These are phyloP conservation scores for Pichia cephalocereana DNA, from an alignment of 805 yeast genomes.

Conservation along the genomic window DNA sequence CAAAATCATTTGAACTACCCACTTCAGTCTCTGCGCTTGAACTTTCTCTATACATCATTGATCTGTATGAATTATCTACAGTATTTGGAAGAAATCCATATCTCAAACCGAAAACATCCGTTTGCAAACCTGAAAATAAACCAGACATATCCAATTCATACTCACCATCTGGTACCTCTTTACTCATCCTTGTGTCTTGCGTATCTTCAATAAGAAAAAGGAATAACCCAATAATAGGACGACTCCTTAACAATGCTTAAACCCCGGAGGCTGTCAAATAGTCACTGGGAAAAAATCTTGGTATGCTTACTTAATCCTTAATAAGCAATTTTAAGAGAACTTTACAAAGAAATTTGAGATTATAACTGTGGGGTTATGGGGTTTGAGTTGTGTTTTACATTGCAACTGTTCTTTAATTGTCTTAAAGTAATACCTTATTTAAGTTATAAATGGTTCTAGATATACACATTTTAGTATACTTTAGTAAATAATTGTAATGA, in stretches of 20 bases:
- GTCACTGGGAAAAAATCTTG: too few relatives aligned
- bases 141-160: constrained; percentile 26
- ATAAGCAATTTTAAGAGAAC: background rate
- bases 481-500: too few relatives aligned
- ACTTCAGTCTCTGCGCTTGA: background rate
- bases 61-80: constrained; percentile 18
- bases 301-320: background rate
- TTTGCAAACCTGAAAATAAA: constrained; percentile 10
- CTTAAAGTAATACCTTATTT: too few relatives aligned
- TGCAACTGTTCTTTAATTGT: too few relatives aligned
- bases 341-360: background rate
- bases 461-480: too few relatives aligned
- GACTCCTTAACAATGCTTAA: too few relatives aligned
- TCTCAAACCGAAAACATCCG: constrained; percentile 24
- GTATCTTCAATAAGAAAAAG: background rate
- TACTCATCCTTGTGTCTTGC: background rate
- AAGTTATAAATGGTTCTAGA: too few relatives aligned
- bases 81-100: constrained; percentile 28
- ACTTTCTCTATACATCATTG: constrained; percentile 5
- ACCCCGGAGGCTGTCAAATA: too few relatives aligned
- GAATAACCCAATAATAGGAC: background rate
- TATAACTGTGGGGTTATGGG: too few relatives aligned
- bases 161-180: constrained; percentile 27
- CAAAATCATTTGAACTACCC: background rate
- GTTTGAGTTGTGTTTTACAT: too few relatives aligned